A percentile compares a stretch with the other conserved stretches of the same genome.
These are phyloP conservation scores for Helenozyma baotianmanensis DNA, from an alignment of 805 yeast genomes.

Conservation along the genomic window DNA sequence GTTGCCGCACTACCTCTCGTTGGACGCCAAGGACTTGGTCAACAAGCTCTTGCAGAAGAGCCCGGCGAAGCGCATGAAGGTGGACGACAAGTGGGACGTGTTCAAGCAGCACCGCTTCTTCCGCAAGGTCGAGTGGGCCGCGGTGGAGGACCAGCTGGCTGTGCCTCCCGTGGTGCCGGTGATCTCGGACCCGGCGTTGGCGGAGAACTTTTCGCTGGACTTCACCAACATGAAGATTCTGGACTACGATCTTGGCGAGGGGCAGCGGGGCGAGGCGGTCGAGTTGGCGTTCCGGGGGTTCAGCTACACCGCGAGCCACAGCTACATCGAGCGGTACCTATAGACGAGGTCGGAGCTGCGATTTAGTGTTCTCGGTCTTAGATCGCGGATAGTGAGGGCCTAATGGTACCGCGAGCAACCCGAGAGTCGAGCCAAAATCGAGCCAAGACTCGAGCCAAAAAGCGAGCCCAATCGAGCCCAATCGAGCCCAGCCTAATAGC, in stretches of 20 bases:
- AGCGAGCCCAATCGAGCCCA: no score
- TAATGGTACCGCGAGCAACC: no score
- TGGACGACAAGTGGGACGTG: conserved; percentile 30
- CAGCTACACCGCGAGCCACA: conserved; percentile 40
- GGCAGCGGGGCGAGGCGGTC: conserved; percentile 4
- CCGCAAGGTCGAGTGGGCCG: conserved; percentile 34
- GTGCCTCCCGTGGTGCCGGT: conserved; percentile 40
- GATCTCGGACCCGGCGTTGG: conserved; percentile 40
- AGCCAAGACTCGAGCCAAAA: no score
- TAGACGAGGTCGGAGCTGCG: no score
- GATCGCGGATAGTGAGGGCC: no score
- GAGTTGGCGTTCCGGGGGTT: conserved; percentile 35
- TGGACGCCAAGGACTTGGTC: conserved; percentile 40
- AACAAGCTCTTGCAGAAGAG: conserved; percentile 33
- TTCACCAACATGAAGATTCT: conserved; percentile 33
- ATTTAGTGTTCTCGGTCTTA: no score
- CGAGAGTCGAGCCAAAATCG: no score
- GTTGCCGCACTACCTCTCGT: conserved; percentile 37
- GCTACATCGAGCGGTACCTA: conserved; percentile 28
- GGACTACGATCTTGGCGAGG: conserved; percentile 15
- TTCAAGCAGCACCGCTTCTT: conserved; percentile 37
- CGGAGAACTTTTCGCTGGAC: conserved; percentile 41
- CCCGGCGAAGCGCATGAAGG: conserved; percentile 33
- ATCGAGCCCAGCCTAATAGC: no score
- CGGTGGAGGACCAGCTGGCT: conserved; percentile 22